These are phyloP conservation scores for Neurospora cerealis DNA, from an alignment of 495 filamentous ascomycete genomes.

Conservation along the genomic window DNA sequence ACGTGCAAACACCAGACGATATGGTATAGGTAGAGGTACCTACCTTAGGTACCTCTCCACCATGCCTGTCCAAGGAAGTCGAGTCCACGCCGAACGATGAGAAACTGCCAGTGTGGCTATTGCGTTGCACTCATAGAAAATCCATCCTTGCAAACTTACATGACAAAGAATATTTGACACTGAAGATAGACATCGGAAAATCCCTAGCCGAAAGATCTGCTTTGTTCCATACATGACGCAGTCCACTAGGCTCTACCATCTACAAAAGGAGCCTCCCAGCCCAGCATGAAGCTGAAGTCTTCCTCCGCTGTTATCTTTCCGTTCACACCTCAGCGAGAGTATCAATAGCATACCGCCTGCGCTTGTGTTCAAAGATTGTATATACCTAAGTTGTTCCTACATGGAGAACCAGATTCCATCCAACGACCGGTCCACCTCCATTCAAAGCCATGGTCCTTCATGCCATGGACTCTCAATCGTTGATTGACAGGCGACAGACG, in stretches of 20 bases:
- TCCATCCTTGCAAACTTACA: background rate
- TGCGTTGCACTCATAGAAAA: background rate
- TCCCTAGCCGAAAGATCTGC: background rate
- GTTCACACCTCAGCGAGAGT: background rate
- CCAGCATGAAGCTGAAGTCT: background rate
- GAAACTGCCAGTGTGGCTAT: background rate
- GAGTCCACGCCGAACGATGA: background rate
- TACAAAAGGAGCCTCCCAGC: background rate
- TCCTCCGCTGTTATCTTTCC: background rate
- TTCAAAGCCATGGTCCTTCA: slow-evolving; percentile 3
- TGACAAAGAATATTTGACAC: background rate
- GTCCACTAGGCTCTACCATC: background rate
- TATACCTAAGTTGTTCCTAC: slow-evolving; percentile 7
- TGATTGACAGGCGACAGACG: slow-evolving; percentile 5
- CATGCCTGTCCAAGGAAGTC: background rate
- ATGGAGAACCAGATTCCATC: slow-evolving; percentile 6
- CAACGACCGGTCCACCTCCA: slow-evolving; percentile 2
- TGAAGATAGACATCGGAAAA: background rate
- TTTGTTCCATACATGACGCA: background rate
- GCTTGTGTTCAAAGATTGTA: background rate
- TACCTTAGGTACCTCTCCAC: background rate
- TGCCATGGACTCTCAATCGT: background rate
- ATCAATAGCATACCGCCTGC: background rate
- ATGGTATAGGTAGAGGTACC: background rate
- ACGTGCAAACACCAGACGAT: background rate